Conservation (phyloP, 176 grass and related monocot species). For the Aechmea fasciata region DNA sequence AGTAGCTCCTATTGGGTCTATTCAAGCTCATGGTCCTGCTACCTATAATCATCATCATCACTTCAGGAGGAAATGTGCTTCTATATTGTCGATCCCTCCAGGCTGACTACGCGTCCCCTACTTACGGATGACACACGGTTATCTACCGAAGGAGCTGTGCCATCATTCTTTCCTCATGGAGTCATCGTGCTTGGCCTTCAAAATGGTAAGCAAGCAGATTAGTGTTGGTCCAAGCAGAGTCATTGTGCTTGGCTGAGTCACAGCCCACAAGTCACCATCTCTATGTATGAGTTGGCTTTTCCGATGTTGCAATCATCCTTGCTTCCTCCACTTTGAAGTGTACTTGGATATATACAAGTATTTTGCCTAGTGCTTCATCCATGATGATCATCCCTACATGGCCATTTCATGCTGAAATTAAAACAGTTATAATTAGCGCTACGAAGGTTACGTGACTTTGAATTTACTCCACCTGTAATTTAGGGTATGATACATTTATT, state of each 20-base stretch:
- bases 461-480: not conserved
- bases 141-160: not conserved
- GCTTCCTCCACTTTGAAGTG: not conserved
- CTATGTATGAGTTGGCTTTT: not conserved
- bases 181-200: not conserved
- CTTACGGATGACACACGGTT: not conserved
- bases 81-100: not conserved
- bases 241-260: conserved; percentile 2
- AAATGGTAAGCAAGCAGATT: not conserved
- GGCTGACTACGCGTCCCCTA: not conserved
- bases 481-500: not conserved
- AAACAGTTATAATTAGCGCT: not conserved
- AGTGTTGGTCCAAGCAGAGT: not conserved
- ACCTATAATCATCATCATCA: conserved; percentile 11
- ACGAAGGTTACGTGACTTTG: not conserved
- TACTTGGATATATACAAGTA: not conserved
- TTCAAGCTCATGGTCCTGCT: conserved; percentile 3
- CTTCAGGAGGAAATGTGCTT: not conserved
- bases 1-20: not conserved
- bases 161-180: not conserved
- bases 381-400: not conserved
- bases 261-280: not conserved
- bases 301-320: not conserved
- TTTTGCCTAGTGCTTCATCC: not conserved
- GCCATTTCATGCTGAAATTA: not conserved